Percentiles rank a stretch among this genome's conserved stretches.
These are phyloP conservation scores for Brassica cretica DNA, from an alignment of 345 rosid species.

Conservation along the genomic window DNA sequence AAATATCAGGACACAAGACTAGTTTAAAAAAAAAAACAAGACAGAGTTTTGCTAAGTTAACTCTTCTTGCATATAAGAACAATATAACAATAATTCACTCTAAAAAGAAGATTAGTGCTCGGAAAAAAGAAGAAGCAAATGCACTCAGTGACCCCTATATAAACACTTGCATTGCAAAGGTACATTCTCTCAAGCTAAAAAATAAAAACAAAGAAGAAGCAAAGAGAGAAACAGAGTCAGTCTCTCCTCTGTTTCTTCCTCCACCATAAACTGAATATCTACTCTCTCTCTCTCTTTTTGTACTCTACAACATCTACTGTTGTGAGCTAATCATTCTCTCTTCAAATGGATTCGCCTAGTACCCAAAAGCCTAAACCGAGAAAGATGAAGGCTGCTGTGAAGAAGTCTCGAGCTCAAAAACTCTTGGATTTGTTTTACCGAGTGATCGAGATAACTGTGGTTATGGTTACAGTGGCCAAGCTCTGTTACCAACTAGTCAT, in stretches of 20 bases:
- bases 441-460: slow-evolving; percentile 53
- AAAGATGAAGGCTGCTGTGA: slow-evolving; percentile 55
- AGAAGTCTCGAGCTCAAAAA: slow-evolving; percentile 47
- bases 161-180: slow-evolving; percentile 29
- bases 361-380: slow-evolving; percentile 47
- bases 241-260: background rate
- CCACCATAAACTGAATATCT: background rate
- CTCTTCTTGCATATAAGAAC: slow-evolving; percentile 6
- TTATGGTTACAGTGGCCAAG: slow-evolving; percentile 57
- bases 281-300: background rate
- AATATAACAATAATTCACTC: slow-evolving; percentile 3
- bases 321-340: background rate
- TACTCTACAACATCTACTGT: background rate
- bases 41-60: background rate
- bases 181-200: slow-evolving; percentile 23
- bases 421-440: slow-evolving; percentile 52
- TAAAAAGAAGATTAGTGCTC: background rate
- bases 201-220: slow-evolving; percentile 5
- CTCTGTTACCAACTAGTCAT: slow-evolving; percentile 53
- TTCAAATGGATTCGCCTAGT: slow-evolving; percentile 63
- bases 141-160: slow-evolving; percentile 27
- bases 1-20: background rate
- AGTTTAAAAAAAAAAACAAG: background rate
- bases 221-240: slow-evolving; percentile 16
- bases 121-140: slow-evolving; percentile 16